Percentiles rank a stretch among this genome's conserved stretches.
These are phyloP conservation scores for Byssochlamys sp. DNA, from an alignment of 2,329 filamentous ascomycete species.

Conservation along the genomic window DNA sequence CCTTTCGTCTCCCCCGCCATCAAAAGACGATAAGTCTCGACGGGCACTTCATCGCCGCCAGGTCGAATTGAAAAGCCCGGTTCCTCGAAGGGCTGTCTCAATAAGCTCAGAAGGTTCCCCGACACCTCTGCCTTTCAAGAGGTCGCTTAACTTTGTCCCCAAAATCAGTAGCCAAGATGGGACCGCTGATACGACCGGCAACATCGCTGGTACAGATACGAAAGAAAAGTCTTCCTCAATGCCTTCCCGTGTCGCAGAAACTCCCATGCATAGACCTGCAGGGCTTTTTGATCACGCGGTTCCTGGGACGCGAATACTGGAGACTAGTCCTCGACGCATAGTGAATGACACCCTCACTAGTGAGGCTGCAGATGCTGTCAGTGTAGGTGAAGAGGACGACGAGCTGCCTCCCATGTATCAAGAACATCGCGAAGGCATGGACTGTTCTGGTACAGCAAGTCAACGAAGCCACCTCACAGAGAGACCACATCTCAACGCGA, in stretches of 20 bases:
- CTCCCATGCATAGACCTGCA: constrained; percentile 23
- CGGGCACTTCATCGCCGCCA: constrained; percentile 3
- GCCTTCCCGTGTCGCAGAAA: constrained; percentile 32
- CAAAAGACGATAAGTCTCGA: constrained; percentile 8
- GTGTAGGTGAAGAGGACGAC: constrained; percentile 26
- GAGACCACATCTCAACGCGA: constrained; percentile 16
- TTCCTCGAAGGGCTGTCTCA: constrained; percentile 5
- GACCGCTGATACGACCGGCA: not conserved
- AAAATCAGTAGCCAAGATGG: not conserved
- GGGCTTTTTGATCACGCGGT: constrained; percentile 16
- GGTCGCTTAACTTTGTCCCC: constrained; percentile 6
- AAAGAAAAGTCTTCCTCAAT: constrained; percentile 27
- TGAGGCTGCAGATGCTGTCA: constrained; percentile 14
- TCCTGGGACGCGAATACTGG: constrained; percentile 27
- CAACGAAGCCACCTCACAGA: constrained; percentile 16
- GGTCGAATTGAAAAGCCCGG: not conserved
- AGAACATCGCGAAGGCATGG: constrained; percentile 9
- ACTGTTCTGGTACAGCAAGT: constrained; percentile 12
- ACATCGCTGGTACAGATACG: not conserved
- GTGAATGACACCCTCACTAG: constrained; percentile 14
- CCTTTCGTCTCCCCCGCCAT: constrained; percentile 17
- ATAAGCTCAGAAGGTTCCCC: constrained; percentile 5
- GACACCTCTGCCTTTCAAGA: constrained; percentile 2
- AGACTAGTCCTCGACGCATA: constrained; percentile 26
- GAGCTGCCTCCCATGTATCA: constrained; percentile 26